Evolutionary conservation across 768 basidiomycete genomes (phyloP).

Genomic region (Agrocybe praecox): DNA sequence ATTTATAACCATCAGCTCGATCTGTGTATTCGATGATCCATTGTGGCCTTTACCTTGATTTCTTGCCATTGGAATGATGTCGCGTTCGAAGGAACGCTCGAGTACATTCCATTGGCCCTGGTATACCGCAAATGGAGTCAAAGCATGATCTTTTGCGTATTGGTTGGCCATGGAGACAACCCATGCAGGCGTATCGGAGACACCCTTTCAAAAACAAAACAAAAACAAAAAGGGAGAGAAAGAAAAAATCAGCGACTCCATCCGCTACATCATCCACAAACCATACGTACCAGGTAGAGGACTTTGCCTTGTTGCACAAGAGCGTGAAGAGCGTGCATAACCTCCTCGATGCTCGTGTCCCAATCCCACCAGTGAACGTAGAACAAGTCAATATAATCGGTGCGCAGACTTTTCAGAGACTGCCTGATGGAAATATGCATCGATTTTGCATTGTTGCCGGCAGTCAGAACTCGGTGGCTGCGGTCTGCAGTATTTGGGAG

Average conservation of each 20-base stretch:
- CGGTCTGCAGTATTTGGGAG: no score
- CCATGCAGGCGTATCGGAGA: neutral
- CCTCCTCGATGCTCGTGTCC: conserved; percentile 56
- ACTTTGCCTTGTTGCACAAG: conserved; percentile 57
- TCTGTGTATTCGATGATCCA: no score
- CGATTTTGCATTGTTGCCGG: conserved; percentile 39
- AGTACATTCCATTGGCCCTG: neutral
- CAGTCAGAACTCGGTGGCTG: neutral
- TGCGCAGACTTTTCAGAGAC: conserved; percentile 48
- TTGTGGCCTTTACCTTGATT: neutral
- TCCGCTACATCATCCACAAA: no score
- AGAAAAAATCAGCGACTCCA: no score
- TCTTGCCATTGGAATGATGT: neutral
- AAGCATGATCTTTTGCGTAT: neutral
- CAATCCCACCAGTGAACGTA: no score
- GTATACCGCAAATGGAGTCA: neutral
- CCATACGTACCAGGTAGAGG: conserved; percentile 36
- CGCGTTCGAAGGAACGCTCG: neutral
- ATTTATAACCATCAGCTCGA: no score
- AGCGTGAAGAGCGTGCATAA: conserved; percentile 57
- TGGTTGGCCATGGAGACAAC: neutral
- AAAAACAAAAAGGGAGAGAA: neutral
- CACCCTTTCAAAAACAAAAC: neutral
- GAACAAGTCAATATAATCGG: conserved; percentile 46
- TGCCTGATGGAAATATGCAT: conserved; percentile 41